These are phyloP conservation scores for Babesia gibsoni DNA, from an alignment of 169 alveolate genomes.

Conservation along the genomic window DNA sequence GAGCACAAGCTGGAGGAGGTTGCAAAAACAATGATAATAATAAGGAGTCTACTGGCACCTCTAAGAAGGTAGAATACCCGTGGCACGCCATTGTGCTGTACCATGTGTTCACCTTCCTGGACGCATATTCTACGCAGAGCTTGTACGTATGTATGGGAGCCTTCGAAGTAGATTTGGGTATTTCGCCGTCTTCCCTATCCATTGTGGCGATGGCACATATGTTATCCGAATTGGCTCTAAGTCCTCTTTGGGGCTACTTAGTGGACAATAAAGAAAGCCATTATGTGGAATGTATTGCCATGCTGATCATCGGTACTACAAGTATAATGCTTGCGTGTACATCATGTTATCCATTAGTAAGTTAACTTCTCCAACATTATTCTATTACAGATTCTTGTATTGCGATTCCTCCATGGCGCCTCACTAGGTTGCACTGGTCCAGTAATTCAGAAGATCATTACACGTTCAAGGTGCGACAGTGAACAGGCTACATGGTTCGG, in stretches of 20 bases:
- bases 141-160: constrained; percentile 74
- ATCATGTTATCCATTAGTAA: constrained; percentile 32
- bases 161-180: constrained; percentile 80
- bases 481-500: constrained; percentile 34
- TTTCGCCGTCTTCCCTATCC: constrained; percentile 81
- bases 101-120: not conserved
- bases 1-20: no score
- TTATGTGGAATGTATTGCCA: constrained; percentile 81
- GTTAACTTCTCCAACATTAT: not conserved
- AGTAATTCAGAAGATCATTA: constrained; percentile 34
- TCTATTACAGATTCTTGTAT: constrained; percentile 6
- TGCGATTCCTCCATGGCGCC: constrained; percentile 42
- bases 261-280: constrained; percentile 81
- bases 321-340: constrained; percentile 71
- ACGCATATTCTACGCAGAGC: constrained; percentile 12
- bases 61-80: no score
- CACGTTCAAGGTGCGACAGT: constrained; percentile 1
- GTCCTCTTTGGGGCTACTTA: constrained; percentile 89
- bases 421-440: constrained; percentile 55
- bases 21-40: no score
- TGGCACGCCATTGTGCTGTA: not conserved
- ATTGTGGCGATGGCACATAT: constrained; percentile 81
- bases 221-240: constrained; percentile 76
- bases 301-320: constrained; percentile 81
- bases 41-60: no score